Evolutionary conservation across 805 yeast genomes (phyloP), one percentile per base, ranked within the genome.

Genomic region (Pichia thaimueangensis): DNA sequence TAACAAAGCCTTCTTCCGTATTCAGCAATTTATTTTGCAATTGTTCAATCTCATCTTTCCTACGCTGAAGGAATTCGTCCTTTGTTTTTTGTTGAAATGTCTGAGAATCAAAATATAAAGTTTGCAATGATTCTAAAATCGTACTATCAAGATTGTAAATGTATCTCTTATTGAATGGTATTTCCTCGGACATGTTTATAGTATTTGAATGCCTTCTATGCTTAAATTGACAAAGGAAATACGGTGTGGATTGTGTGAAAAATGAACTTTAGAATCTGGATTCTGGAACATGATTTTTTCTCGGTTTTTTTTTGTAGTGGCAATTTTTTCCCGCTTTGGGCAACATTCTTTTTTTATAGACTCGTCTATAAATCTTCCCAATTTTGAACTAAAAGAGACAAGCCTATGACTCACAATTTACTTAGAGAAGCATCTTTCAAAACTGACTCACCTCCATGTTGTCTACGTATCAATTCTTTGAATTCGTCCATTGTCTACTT

Each of bases 401-500:
- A 25, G 11, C 12, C 4, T 21, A 42, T 42, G 45, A 42, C 34
- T 25, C 36, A 37, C 22, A 39, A 25, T 15, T 30, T 44, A 6
- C 27, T 51, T 33, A 47, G 70, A 42, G 24, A 58, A 2, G 58
- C 65, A 3, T 48, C 51, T 1, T 60, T 68, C 3, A 63, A 61
- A 20, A 68, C 91, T 0, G 60, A 65, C 1, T 64, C 78, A 2
- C 97, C 97, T 1, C 97, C 97, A 1, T 93, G 97, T 58, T 81
- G 86, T 34, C 60, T 91, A 4, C 69, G 81, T 29, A 70, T 80
- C 9, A 76, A 73, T 39, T 83, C 84, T 0, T 45, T 54, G 0
- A 75, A 78, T 33, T 53, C 61, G 4, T 52, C 70, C 0, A 55
- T 73, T 9, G 49, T 86, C 2, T 56, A 86, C 10, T 59, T 86